Conservation (phyloP, 139 green algal species). For the Volvox reticuliferus region DNA sequence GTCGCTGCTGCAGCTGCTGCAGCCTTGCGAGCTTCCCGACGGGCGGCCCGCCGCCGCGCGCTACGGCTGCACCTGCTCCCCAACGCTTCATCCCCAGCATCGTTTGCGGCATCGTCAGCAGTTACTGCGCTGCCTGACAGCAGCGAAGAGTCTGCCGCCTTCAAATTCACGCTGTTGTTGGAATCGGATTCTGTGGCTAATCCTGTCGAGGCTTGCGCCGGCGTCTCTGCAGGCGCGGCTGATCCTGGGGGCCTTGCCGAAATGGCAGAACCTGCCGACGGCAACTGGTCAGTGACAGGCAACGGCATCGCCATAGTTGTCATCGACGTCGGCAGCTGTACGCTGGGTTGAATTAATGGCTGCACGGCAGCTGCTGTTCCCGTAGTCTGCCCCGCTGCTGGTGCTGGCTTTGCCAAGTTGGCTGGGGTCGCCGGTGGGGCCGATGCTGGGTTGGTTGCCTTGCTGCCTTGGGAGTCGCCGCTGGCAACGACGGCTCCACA, state of each 20-base stretch:
- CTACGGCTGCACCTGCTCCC: constrained; percentile 19
- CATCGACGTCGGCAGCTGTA: not conserved
- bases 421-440: not conserved
- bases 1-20: not conserved
- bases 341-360: too few relatives aligned
- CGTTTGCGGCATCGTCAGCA: not conserved
- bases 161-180: too few relatives aligned
- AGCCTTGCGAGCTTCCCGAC: constrained; percentile 32
- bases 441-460: not conserved
- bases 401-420: too few relatives aligned
- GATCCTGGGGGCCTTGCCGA: not conserved
- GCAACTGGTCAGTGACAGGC: not conserved
- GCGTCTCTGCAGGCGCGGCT: not conserved
- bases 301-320: not conserved
- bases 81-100: not conserved
- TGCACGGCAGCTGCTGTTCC: too few relatives aligned
- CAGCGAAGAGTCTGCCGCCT: not conserved
- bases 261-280: not conserved
- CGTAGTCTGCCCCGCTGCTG: too few relatives aligned
- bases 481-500: not conserved
- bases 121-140: not conserved
- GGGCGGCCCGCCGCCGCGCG: constrained; percentile 22
- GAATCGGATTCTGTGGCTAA: not conserved
- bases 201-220: not conserved
- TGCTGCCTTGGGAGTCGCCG: not conserved